Evolutionary conservation across 306 rosid genomes (phyloP).

Genomic region (Astragalus glycyphyllos): DNA sequence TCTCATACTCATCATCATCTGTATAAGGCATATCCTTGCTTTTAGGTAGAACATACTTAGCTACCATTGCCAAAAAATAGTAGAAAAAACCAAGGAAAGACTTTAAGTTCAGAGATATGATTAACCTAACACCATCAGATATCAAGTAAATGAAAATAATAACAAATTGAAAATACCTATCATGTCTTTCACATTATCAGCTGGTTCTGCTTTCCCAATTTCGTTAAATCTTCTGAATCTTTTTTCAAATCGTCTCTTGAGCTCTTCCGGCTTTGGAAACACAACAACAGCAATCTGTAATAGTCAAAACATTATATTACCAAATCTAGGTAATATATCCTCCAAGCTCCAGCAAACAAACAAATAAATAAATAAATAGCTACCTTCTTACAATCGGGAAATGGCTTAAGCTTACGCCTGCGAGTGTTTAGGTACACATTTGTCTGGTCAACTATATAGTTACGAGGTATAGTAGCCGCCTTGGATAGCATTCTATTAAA

Average conservation of each 20-base stretch:
- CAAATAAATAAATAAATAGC: constrained; percentile 3
- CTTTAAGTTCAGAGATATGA: neutral
- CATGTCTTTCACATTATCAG: constrained; percentile 60
- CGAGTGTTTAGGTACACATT: constrained; percentile 69
- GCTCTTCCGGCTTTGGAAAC: constrained; percentile 61
- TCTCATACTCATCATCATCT: constrained; percentile 65
- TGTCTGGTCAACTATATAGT: constrained; percentile 69
- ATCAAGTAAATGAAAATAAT: constrained; percentile 17
- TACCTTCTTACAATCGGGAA: constrained; percentile 57
- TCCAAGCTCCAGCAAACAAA: constrained; percentile 28
- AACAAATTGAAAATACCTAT: constrained; percentile 46
- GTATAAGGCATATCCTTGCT: constrained; percentile 61
- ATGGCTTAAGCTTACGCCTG: constrained; percentile 61
- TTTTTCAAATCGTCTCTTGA: constrained; percentile 48
- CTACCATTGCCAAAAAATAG: constrained; percentile 42
- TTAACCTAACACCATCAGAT: constrained; percentile 9
- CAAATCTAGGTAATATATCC: neutral
- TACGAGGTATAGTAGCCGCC: constrained; percentile 60
- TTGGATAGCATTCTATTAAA: constrained; percentile 54
- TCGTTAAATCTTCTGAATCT: constrained; percentile 51
- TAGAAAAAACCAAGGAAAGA: constrained; percentile 22
- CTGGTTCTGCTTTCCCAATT: constrained; percentile 65
- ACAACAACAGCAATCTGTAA: constrained; percentile 65
- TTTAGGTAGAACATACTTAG: constrained; percentile 59
- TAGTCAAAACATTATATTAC: neutral